A percentile compares a stretch with the other conserved stretches of the same genome.
Evolutionary conservation across 352 stramenopile genomes (phyloP).

Genomic region (Pythium myriotylum): DNA sequence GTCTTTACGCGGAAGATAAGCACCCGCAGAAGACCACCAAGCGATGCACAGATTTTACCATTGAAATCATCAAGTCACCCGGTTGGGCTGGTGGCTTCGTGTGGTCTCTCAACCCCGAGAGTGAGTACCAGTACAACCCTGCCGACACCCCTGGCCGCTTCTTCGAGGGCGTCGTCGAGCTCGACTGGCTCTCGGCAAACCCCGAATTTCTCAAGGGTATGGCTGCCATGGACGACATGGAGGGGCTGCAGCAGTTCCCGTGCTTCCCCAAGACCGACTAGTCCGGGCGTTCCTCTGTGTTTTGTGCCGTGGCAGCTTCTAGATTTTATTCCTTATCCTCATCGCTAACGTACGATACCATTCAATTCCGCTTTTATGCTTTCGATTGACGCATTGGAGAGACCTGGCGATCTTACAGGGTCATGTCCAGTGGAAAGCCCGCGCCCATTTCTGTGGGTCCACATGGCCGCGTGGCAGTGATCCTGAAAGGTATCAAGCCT

Average conservation of each 20-base stretch:
- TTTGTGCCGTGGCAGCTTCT: too few relatives aligned
- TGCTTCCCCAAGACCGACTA: slow-evolving; percentile 46
- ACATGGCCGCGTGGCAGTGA: slow-evolving; percentile 1
- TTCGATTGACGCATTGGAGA: background rate
- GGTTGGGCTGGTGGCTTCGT: slow-evolving; percentile 66
- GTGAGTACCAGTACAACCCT: too few relatives aligned
- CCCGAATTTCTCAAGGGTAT: slow-evolving; percentile 46
- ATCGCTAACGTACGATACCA: too few relatives aligned
- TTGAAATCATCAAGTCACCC: slow-evolving; percentile 55
- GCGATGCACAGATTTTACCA: slow-evolving; percentile 59
- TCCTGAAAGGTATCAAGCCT: too few relatives aligned
- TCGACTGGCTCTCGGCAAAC: slow-evolving; percentile 64
- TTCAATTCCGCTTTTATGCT: too few relatives aligned
- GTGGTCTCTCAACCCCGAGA: slow-evolving; percentile 78
- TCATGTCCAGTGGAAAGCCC: background rate
- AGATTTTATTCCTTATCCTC: too few relatives aligned
- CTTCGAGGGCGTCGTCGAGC: slow-evolving; percentile 48
- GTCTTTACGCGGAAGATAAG: slow-evolving; percentile 54
- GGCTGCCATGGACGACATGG: slow-evolving; percentile 50
- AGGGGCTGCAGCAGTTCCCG: slow-evolving; percentile 48
- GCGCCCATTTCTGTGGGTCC: background rate
- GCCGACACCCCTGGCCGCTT: slow-evolving; percentile 43
- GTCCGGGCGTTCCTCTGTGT: too few relatives aligned
- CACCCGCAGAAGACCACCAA: slow-evolving; percentile 64
- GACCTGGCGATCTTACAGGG: background rate